Percentiles rank a stretch among this genome's conserved stretches.
Evolutionary conservation across 192 early-diverging fungal species (phyloP).

Genomic region (Martensiomyces pterosporus): DNA sequence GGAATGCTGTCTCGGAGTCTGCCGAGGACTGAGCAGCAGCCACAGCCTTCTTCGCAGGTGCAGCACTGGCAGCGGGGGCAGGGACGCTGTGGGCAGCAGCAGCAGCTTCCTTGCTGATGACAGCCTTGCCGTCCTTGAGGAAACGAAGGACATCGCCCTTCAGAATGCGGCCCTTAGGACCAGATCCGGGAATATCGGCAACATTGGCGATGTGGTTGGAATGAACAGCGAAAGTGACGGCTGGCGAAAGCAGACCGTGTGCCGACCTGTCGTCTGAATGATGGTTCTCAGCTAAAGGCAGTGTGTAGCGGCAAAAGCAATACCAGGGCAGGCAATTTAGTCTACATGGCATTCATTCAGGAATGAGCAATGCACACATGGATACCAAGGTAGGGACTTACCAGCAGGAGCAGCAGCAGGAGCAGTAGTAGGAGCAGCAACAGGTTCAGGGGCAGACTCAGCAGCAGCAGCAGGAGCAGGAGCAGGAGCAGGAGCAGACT

Average conservation of each 20-base stretch:
- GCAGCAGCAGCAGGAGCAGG: slow-evolving; percentile 1
- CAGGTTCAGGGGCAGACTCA: slow-evolving; percentile 19
- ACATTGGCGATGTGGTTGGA: slow-evolving; percentile 45
- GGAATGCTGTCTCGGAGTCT: slow-evolving; percentile 32
- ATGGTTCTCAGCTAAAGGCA: not conserved
- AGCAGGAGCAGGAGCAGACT: slow-evolving; percentile 3
- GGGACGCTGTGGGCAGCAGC: not conserved
- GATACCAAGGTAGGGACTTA: too few species aligned
- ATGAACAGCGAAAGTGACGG: slow-evolving; percentile 46
- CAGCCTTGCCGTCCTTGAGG: slow-evolving; percentile 49
- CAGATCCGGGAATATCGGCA: slow-evolving; percentile 48
- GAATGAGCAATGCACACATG: too few species aligned
- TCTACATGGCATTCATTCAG: too few species aligned
- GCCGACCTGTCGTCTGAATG: slow-evolving; percentile 17
- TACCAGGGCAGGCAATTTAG: too few species aligned
- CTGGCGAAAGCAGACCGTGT: slow-evolving; percentile 27
- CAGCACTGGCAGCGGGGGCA: not conserved
- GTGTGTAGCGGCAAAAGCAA: too few species aligned
- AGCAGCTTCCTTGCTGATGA: slow-evolving; percentile 39
- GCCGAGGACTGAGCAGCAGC: slow-evolving; percentile 10
- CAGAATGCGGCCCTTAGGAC: slow-evolving; percentile 66
- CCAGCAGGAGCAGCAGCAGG: slow-evolving; percentile 5
- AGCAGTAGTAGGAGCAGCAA: slow-evolving; percentile 21
- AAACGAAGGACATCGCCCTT: slow-evolving; percentile 73
- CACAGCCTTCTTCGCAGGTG: slow-evolving; percentile 4